These are phyloP conservation scores for Carex parvula DNA, from an alignment of 176 grass and related monocot genomes.

Conservation along the genomic window DNA sequence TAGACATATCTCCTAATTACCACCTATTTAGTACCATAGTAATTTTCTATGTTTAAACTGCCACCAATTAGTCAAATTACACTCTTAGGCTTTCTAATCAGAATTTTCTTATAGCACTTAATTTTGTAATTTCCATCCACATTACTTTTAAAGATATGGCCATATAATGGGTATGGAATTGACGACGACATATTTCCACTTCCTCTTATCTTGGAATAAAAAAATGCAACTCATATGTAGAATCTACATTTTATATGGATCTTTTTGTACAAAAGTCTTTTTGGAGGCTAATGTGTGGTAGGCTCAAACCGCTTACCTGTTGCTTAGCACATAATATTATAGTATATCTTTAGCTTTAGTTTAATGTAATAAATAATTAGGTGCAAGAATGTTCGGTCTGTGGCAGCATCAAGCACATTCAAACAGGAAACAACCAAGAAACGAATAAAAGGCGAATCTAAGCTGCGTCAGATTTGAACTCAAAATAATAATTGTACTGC, in stretches of 20 bases:
- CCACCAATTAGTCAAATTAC: neutral
- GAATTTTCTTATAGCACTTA: neutral
- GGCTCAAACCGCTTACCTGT: neutral
- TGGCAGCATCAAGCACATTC: conserved; percentile 18
- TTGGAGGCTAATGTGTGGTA: neutral
- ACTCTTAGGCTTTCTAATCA: neutral
- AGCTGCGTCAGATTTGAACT: conserved; percentile 16
- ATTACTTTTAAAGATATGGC: too few relatives aligned
- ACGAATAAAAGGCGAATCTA: conserved; percentile 17
- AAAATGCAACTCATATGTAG: conserved; percentile 15
- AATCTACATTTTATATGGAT: conserved; percentile 15
- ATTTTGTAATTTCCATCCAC: neutral
- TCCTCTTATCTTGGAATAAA: neutral
- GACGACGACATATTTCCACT: neutral
- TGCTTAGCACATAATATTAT: neutral
- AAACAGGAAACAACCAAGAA: conserved; percentile 20
- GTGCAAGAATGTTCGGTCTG: conserved; percentile 10
- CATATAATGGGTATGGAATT: neutral
- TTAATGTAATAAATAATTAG: conserved; percentile 8
- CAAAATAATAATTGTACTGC: neutral
- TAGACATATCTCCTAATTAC: neutral
- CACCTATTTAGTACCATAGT: neutral
- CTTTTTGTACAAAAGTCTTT: neutral
- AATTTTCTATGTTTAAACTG: neutral
- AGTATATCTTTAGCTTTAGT: neutral